Evolutionary conservation across 2,329 filamentous ascomycete species (phyloP).

Genomic region (Penicillium expansum): DNA sequence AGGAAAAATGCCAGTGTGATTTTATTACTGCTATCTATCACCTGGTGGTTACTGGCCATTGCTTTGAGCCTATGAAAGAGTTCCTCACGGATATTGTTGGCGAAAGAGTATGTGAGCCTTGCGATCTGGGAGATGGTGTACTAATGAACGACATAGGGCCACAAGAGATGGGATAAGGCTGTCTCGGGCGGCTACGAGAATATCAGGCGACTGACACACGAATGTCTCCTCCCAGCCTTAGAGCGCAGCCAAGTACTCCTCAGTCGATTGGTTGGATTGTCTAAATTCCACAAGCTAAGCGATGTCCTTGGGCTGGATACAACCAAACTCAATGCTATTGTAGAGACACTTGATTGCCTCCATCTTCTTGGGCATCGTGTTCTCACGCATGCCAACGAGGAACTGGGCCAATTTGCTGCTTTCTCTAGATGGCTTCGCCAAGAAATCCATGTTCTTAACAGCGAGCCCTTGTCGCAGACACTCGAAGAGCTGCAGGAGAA

Average conservation of each 20-base stretch:
- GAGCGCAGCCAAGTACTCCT: slow-evolving; percentile 80
- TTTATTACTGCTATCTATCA: slow-evolving; percentile 80
- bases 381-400: slow-evolving; percentile 67
- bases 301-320: slow-evolving; percentile 66
- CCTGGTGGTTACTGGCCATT: slow-evolving; percentile 78
- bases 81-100: slow-evolving; percentile 84
- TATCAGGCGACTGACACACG: slow-evolving; percentile 73
- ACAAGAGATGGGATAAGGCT: slow-evolving; percentile 93
- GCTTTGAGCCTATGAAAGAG: slow-evolving; percentile 70
- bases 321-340: slow-evolving; percentile 58
- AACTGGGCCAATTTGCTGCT: slow-evolving; percentile 70
- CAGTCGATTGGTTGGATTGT: slow-evolving; percentile 77
- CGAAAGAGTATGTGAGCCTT: slow-evolving; percentile 61
- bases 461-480: slow-evolving; percentile 57
- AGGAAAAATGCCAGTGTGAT: slow-evolving; percentile 60
- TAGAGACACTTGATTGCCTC: slow-evolving; percentile 72
- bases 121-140: not conserved
- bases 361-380: slow-evolving; percentile 72
- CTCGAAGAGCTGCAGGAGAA: slow-evolving; percentile 73
- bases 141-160: slow-evolving; percentile 56
- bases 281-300: slow-evolving; percentile 69
- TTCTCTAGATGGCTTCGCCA: slow-evolving; percentile 84
- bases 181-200: slow-evolving; percentile 74
- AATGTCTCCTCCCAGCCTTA: slow-evolving; percentile 83
- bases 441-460: slow-evolving; percentile 74